These are phyloP conservation scores for Didymella pinodella DNA, from an alignment of 2,329 filamentous ascomycete genomes.

Conservation along the genomic window DNA sequence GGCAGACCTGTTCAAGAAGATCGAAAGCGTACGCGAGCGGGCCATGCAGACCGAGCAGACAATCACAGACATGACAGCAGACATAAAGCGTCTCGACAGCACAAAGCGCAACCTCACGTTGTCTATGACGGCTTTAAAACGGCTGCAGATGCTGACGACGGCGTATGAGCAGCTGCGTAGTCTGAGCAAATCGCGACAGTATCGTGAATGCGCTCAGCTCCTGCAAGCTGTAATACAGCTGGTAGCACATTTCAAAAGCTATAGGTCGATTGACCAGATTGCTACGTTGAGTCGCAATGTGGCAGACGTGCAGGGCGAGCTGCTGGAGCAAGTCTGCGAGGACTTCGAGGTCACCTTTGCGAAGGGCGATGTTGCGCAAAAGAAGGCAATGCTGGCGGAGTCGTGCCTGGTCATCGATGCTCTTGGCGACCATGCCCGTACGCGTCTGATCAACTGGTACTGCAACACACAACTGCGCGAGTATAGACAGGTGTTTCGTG, in stretches of 20 bases:
- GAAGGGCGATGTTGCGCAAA: slow-evolving; percentile 78
- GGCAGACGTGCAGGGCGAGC: slow-evolving; percentile 87
- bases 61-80: slow-evolving; percentile 98
- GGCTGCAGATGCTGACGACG: slow-evolving; percentile 97
- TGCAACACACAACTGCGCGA: slow-evolving; percentile 96
- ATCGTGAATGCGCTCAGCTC: slow-evolving; percentile 91
- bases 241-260: slow-evolving; percentile 98
- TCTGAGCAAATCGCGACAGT: slow-evolving; percentile 85
- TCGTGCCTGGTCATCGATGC: slow-evolving; percentile 95
- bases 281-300: slow-evolving; percentile 91
- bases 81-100: slow-evolving; percentile 95
- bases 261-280: slow-evolving; percentile 97
- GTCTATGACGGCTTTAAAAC: slow-evolving; percentile 97
- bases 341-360: slow-evolving; percentile 97
- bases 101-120: slow-evolving; percentile 96
- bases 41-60: slow-evolving; percentile 92
- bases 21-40: slow-evolving; percentile 88
- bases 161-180: slow-evolving; percentile 96
- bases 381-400: slow-evolving; percentile 77
- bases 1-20: slow-evolving; percentile 88
- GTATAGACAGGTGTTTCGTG: slow-evolving; percentile 93
- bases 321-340: slow-evolving; percentile 97
- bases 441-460: slow-evolving; percentile 91
- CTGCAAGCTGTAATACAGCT: slow-evolving; percentile 95
- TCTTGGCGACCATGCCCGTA: slow-evolving; percentile 83